Evolutionary conservation across 768 basidiomycete genomes (phyloP).

Genomic region (Pholiota microspora): DNA sequence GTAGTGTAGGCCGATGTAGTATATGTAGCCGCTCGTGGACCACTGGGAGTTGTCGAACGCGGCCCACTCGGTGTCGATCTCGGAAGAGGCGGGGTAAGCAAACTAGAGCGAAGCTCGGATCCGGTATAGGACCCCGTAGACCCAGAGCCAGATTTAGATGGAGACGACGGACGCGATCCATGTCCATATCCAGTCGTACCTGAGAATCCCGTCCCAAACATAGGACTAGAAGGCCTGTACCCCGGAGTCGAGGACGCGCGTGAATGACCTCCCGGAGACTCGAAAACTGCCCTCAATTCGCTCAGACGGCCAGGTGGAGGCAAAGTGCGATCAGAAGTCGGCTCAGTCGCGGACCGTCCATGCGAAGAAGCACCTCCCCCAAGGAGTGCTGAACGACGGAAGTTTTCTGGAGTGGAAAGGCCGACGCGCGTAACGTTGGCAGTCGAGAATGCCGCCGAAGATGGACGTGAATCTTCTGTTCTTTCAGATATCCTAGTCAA

Average conservation of each 20-base stretch:
- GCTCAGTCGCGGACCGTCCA: conserved; percentile 58
- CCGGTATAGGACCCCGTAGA: conserved; percentile 36
- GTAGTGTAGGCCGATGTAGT: conserved; percentile 31
- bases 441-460: conserved; percentile 37
- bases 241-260: conserved; percentile 54
- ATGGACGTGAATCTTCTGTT: conserved; percentile 71
- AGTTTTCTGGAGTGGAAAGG: conserved; percentile 43
- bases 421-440: conserved; percentile 30
- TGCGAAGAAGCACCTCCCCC: conserved; percentile 37
- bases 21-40: conserved; percentile 25
- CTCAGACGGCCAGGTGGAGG: conserved; percentile 60
- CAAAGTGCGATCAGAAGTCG: conserved; percentile 40
- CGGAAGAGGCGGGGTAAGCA: conserved; percentile 47
- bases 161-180: conserved; percentile 44
- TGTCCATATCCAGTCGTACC: conserved; percentile 34
- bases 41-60: conserved; percentile 28
- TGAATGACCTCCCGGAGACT: conserved; percentile 45
- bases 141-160: conserved; percentile 36
- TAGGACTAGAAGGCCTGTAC: conserved; percentile 36
- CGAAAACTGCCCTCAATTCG: conserved; percentile 76
- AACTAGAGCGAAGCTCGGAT: conserved; percentile 32
- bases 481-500: conserved; percentile 79
- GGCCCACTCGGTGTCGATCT: conserved; percentile 32
- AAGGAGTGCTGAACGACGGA: conserved; percentile 45
- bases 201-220: conserved; percentile 27